Evolutionary conservation across 148 eudicot species (phyloP).

Genomic region (Rhododendron henanense): DNA sequence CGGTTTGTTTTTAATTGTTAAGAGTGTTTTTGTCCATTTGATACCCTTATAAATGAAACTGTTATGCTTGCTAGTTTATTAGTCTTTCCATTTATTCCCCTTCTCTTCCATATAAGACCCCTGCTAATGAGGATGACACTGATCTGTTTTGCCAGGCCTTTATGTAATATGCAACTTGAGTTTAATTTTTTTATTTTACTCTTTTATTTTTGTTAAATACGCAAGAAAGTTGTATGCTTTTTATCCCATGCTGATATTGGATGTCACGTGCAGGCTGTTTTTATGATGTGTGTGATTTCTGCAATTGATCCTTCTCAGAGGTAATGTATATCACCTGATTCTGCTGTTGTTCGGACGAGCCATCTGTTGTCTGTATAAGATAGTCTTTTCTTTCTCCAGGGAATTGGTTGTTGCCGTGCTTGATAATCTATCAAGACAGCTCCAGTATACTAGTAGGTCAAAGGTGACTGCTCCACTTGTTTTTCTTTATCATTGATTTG

Average conservation of each 20-base stretch:
- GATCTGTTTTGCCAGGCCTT: not conserved
- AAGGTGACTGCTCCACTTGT: conserved; percentile 46
- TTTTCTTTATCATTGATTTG: conserved; percentile 1
- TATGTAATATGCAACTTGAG: not conserved
- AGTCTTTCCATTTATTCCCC: not conserved
- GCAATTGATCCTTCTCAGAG: conserved; percentile 78
- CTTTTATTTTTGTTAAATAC: not conserved
- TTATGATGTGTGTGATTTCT: conserved; percentile 72
- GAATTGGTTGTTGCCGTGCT: conserved; percentile 63
- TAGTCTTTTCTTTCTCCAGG: conserved; percentile 37
- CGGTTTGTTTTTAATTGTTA: not conserved
- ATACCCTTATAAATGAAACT: not conserved
- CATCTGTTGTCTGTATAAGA: not conserved
- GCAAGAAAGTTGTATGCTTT: not conserved
- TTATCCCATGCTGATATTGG: conserved; percentile 2
- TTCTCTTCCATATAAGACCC: not conserved
- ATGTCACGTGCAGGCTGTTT: conserved; percentile 68
- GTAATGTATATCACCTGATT: conserved; percentile 31
- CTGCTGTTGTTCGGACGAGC: not conserved
- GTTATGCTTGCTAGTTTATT: not conserved
- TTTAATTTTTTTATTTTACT: not conserved
- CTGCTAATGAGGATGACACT: not conserved
- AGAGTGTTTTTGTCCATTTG: not conserved
- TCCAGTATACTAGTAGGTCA: conserved; percentile 55
- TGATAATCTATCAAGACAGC: conserved; percentile 69